Evolutionary conservation across 768 basidiomycete species (phyloP).

Genomic region (Russula ochroleuca): DNA sequence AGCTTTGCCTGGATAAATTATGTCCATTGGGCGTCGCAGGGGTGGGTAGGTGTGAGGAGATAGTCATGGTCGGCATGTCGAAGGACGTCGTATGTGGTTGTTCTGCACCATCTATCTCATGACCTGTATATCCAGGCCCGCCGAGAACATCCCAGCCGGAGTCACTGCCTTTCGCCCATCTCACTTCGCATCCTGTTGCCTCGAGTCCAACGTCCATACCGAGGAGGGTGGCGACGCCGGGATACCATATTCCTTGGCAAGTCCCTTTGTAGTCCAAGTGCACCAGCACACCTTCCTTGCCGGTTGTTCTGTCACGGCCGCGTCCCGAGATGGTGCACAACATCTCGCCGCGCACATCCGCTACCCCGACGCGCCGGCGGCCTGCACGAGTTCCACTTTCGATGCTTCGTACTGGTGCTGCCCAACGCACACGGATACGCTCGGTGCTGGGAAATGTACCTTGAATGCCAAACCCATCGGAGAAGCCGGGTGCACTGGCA

Average conservation of each 20-base stretch:
- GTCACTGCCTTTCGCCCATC: conserved; percentile 55
- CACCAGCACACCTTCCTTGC: conserved; percentile 50
- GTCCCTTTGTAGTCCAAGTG: conserved; percentile 65
- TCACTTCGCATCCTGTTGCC: conserved; percentile 61
- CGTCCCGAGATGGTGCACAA: conserved; percentile 52
- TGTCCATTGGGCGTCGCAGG: conserved; percentile 31
- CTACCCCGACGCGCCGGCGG: conserved; percentile 65
- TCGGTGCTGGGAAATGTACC: conserved; percentile 78
- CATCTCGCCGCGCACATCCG: conserved; percentile 65
- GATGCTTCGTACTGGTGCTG: conserved; percentile 43
- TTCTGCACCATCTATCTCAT: conserved; percentile 48
- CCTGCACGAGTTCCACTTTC: conserved; percentile 47
- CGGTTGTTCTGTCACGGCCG: conserved; percentile 39
- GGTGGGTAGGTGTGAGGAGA: conserved; percentile 13
- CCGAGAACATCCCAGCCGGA: conserved; percentile 60
- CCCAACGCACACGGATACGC: conserved; percentile 73
- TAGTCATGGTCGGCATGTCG: conserved; percentile 39
- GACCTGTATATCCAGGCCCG: conserved; percentile 66
- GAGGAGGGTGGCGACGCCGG: conserved; percentile 76
- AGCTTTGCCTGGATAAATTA: conserved; percentile 35
- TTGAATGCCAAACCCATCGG: conserved; percentile 63
- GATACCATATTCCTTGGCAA: conserved; percentile 76
- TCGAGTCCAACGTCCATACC: conserved; percentile 73
- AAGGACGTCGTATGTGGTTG: conserved; percentile 25
- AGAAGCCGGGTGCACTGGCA: conserved; percentile 47